Evolutionary conservation across 768 basidiomycete species (phyloP), one percentile per base, ranked within the genome.

Genomic region (Cystofilobasidium ferigula): DNA sequence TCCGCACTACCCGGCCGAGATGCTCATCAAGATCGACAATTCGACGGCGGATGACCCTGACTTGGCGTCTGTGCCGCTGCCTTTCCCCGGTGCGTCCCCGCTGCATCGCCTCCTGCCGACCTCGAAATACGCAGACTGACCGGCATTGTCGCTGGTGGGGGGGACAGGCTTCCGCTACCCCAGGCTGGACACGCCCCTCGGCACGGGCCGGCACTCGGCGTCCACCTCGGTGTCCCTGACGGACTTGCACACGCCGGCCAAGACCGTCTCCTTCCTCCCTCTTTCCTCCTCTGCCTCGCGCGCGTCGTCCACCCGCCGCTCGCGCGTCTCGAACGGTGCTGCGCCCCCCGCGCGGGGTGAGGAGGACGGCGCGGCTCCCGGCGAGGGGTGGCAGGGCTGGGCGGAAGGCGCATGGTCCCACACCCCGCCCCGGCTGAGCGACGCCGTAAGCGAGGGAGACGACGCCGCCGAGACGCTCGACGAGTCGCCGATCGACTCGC

Each of bases 1-100:
- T 57, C 67, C 67, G 13, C 43, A 68, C 56, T 56, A 30, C 6
- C 28, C 53, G 22, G 40, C 57, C 3, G 67, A 68, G 57, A 48
- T 38, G 42, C 56, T 68, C 43, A 59, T 68, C 62, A 68, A 57
- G 45, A 62, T 68, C 48, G 61, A 62, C 35, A 62, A 68, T 36
- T 30, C 47, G 13, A 26, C 28, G 14, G 51, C 51, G 18, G 28
- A 4, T 28, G 51, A 54, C 30, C 51, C 51, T 5, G 51, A 30
- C 2, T 13, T n/a, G 51, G 51, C 51, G 2, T 54, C 51, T 6
- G 51, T 54, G 28, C 51, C 63, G 12, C 42, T 64, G 34, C 63
- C 63, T 13, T 58, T 57, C 24, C 63, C 63, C 16, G 57, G 63
- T 64, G 22, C 42, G 63, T 58, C 35, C 14, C 6, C 45, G n/a